These are phyloP conservation scores for Leccinum barrowsii DNA, from an alignment of 768 basidiomycete species.

Conservation along the genomic window DNA sequence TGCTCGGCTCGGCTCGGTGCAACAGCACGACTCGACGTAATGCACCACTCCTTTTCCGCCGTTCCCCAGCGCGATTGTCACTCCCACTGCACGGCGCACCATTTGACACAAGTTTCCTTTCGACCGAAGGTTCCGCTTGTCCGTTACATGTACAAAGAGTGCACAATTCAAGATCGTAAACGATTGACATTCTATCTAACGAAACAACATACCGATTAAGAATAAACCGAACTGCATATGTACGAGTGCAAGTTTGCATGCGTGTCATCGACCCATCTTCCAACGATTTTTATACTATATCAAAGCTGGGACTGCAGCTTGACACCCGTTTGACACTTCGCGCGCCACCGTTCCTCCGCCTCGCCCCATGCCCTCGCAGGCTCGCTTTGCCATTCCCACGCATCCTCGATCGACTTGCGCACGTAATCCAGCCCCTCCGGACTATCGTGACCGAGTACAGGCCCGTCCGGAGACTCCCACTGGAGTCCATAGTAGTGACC, in stretches of 20 bases:
- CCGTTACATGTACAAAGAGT: neutral
- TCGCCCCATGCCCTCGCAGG: constrained; percentile 6
- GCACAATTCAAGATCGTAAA: neutral
- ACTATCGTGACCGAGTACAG: constrained; percentile 2
- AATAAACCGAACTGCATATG: neutral
- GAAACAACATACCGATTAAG: neutral
- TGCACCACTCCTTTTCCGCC: no score
- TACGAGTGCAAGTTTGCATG: neutral
- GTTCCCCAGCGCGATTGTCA: no score
- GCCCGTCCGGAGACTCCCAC: neutral
- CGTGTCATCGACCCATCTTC: neutral
- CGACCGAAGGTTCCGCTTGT: no score
- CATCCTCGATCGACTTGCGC: constrained; percentile 14
- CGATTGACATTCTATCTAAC: neutral
- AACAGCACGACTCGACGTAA: no score
- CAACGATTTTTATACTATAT: neutral
- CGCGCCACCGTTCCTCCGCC: constrained; percentile 11
- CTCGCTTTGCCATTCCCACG: constrained; percentile 19
- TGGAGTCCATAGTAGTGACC: constrained; percentile 26
- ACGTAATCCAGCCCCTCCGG: constrained; percentile 9
- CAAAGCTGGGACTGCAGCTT: neutral
- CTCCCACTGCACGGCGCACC: no score
- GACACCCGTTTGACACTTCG: neutral
- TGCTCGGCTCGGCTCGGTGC: no score
- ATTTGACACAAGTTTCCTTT: no score